Base-by-base conservation (phyloP, 169 alveolate species). In the Theileria annulata region DNA sequence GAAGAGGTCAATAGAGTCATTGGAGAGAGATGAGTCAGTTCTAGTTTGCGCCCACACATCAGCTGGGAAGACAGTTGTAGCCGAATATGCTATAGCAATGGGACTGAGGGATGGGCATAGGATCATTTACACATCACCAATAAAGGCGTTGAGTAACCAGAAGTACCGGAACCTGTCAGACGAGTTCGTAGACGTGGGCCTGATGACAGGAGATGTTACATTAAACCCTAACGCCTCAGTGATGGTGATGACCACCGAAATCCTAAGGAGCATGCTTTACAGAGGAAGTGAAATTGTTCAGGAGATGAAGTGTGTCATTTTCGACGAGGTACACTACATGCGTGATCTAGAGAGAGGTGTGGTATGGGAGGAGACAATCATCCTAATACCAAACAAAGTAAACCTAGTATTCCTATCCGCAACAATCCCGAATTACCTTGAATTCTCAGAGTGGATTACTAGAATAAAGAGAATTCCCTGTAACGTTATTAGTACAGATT, bases 311-410 rank as follows among this genome's bases (percentile, higher is more conserved):
- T 96, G 98, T 98, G 99, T 97, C 25, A 93, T 96, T 28, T 96
- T 96, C 79, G 99, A 97, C 93, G 99, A 98, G 92, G 98, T 98
- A 23, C 99, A 98, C 93, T 98, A 98, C 93, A 98, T 98, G 99
- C 93, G 99, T 75, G 99, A 98, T 87, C 94, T 97, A 76, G 99
- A 98, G 79, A 92, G 99, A 72, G 99, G 99, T 5, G 99, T 97
- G 59, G 99, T 98, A 12, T 98, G 99, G 99, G 99, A 98, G 90
- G 99, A 98, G 83, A 98, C 99, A 2, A 96, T 98, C 74, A 97
- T 98, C 78, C 88, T 97, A 66, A 92, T 97, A 10, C 99, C 99
- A 35, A 88, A 93, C 56, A 92, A 95, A 58, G 98, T 96, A 37
- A 95, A 98, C 73, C 91, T 97, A 77, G 99, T 98, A 19, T 98